Evolutionary conservation across 495 filamentous ascomycete species (phyloP).

Genomic region (Aspergillus affinis): DNA sequence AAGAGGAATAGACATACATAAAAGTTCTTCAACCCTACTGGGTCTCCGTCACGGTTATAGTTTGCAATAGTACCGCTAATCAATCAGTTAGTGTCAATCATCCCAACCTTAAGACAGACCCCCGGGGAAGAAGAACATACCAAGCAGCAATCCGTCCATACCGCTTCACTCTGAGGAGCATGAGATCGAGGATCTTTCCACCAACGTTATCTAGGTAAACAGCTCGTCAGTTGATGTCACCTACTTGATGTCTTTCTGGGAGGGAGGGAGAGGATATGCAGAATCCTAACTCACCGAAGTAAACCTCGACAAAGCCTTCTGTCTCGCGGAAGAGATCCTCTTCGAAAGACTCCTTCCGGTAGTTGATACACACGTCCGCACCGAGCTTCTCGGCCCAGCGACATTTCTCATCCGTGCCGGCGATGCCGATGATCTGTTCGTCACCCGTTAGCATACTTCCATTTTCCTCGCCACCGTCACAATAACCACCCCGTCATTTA

Average conservation of each 20-base stretch:
- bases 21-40: constrained; percentile 47
- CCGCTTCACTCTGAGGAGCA: constrained; percentile 53
- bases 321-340: constrained; percentile 58
- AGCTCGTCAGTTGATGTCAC: too few species aligned
- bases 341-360: constrained; percentile 58
- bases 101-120: neutral
- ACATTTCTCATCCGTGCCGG: constrained; percentile 66
- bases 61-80: constrained; percentile 46
- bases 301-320: constrained; percentile 64
- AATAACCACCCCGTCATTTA: too few species aligned
- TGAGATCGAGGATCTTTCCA: constrained; percentile 62
- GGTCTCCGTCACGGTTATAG: constrained; percentile 43
- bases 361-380: constrained; percentile 67
- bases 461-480: too few species aligned
- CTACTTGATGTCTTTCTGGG: neutral
- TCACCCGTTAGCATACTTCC: constrained; percentile 24
- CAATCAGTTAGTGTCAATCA: constrained; percentile 1
- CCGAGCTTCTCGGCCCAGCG: constrained; percentile 60
- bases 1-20: constrained; percentile 22
- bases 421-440: constrained; percentile 52
- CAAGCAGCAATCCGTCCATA: constrained; percentile 62
- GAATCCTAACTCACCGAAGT: constrained; percentile 37
- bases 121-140: constrained; percentile 9
- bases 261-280: neutral
- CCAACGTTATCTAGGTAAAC: constrained; percentile 61